These are phyloP conservation scores for Magnaporthales sp. DNA, from an alignment of 2,329 filamentous ascomycete species.

Conservation along the genomic window DNA sequence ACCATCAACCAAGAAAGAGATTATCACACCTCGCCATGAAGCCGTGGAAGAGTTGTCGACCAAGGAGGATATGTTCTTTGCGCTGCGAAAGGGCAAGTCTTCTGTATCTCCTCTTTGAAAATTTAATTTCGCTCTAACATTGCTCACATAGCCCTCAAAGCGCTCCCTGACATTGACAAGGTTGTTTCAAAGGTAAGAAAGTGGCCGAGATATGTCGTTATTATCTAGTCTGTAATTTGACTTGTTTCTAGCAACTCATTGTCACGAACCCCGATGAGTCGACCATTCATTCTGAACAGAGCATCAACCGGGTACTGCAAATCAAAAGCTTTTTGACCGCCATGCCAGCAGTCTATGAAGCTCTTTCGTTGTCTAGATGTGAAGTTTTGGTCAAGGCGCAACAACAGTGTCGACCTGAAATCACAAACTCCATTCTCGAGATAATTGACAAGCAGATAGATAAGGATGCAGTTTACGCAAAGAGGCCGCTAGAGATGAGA, in stretches of 20 bases:
- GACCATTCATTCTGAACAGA: constrained; percentile 56
- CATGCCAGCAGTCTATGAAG: constrained; percentile 58
- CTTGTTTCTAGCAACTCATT: neutral
- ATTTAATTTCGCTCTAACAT: neutral
- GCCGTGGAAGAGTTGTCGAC: constrained; percentile 74
- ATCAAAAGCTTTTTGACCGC: constrained; percentile 71
- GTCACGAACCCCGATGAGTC: neutral
- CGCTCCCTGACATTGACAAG: constrained; percentile 71
- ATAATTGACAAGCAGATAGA: constrained; percentile 68
- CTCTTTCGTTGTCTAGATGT: constrained; percentile 56
- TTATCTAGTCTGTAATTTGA: neutral
- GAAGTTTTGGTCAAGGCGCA: constrained; percentile 60
- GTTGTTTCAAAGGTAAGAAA: constrained; percentile 59
- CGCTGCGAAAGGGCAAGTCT: constrained; percentile 54
- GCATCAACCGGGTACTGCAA: constrained; percentile 79
- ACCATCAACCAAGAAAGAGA: constrained; percentile 61
- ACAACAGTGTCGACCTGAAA: constrained; percentile 57
- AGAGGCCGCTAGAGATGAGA: constrained; percentile 70
- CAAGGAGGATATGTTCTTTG: constrained; percentile 78
- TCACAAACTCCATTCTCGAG: constrained; percentile 49
- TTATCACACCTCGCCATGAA: constrained; percentile 66
- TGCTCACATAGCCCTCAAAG: constrained; percentile 51
- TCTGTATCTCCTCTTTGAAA: accelerated
- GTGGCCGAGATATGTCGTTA: neutral
- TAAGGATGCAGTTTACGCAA: constrained; percentile 70